phyloP scores from a whole-genome alignment of 257 asterid species.

The Nicotiana paniculata region DNA sequence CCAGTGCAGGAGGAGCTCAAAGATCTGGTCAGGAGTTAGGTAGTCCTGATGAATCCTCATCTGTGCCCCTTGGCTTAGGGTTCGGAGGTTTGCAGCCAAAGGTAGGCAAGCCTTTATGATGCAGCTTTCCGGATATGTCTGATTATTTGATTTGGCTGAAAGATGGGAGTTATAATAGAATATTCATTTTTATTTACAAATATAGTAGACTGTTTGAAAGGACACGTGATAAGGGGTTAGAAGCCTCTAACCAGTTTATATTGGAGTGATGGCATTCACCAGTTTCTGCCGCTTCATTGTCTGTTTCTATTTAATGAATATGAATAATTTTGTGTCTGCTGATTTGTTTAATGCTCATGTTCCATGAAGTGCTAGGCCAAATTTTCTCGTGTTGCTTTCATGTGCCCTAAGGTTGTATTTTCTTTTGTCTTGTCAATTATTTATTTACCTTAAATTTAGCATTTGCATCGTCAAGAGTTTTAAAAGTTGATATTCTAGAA shows the following conservation, averaged over 20 bases:
- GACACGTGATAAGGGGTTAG: background rate
- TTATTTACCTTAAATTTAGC: background rate
- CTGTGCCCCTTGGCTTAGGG: slow-evolving; percentile 80
- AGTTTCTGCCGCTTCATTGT: background rate
- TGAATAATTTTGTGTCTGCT: background rate
- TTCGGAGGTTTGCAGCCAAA: slow-evolving; percentile 69
- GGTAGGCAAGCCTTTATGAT: slow-evolving; percentile 31
- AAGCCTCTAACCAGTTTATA: background rate
- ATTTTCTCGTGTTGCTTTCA: background rate
- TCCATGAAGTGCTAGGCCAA: background rate
- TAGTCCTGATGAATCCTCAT: slow-evolving; percentile 33
- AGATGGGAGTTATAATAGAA: background rate
- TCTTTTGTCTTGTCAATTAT: background rate
- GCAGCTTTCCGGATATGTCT: background rate
- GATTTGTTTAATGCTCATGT: background rate
- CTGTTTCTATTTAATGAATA: background rate
- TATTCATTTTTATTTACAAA: background rate
- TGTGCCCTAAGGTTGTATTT: background rate
- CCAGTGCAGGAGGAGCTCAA: slow-evolving; percentile 23
- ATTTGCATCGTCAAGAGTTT: background rate
- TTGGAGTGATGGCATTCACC: background rate
- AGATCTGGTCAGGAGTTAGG: slow-evolving; percentile 29
- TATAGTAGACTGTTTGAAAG: background rate
- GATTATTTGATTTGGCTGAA: slow-evolving; percentile 3
- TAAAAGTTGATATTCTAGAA: background rate